A percentile compares a stretch with the other conserved stretches of the same genome.
Evolutionary conservation across 495 filamentous ascomycete genomes (phyloP).

Genomic region (Penicillium argentinense): DNA sequence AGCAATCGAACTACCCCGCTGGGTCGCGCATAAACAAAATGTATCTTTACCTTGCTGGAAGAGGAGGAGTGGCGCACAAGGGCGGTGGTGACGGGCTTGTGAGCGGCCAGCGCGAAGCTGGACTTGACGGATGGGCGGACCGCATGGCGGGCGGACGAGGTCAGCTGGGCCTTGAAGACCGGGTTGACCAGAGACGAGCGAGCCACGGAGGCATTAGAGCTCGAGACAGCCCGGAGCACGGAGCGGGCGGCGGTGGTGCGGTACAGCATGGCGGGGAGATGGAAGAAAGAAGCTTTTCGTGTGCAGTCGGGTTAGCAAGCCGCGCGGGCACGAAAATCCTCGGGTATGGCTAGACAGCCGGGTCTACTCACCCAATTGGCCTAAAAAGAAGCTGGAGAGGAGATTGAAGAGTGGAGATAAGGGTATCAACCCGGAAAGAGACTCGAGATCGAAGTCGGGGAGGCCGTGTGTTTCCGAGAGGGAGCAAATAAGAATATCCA

Average conservation of each 20-base stretch:
- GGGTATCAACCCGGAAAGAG: conserved; percentile 36
- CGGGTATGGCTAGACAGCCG: conserved; percentile 25
- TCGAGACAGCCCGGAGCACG: conserved; percentile 45
- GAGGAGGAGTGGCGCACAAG: conserved; percentile 49
- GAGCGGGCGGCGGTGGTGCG: conserved; percentile 49
- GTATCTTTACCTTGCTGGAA: conserved; percentile 34
- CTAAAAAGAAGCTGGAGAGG: conserved; percentile 19
- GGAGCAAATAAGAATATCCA: conserved; percentile 37
- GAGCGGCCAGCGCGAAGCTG: conserved; percentile 44
- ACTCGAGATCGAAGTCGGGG: conserved; percentile 34
- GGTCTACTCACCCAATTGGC: conserved; percentile 41
- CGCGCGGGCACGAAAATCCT: conserved; percentile 31
- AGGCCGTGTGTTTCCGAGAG: conserved; percentile 33
- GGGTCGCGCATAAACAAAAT: not conserved
- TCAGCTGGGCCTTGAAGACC: conserved; percentile 49
- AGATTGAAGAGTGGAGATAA: conserved; percentile 35
- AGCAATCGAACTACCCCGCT: conserved; percentile 23
- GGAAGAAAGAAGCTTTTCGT: conserved; percentile 33
- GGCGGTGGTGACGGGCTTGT: conserved; percentile 53
- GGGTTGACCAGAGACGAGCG: conserved; percentile 40
- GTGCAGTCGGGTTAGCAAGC: conserved; percentile 36
- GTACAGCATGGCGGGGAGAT: conserved; percentile 45
- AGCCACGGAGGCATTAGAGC: conserved; percentile 49
- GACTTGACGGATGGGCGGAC: conserved; percentile 34
- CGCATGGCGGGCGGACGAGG: conserved; percentile 40